Base-by-base conservation (phyloP, 257 asterid species). In the Jacaranda mimosifolia region DNA sequence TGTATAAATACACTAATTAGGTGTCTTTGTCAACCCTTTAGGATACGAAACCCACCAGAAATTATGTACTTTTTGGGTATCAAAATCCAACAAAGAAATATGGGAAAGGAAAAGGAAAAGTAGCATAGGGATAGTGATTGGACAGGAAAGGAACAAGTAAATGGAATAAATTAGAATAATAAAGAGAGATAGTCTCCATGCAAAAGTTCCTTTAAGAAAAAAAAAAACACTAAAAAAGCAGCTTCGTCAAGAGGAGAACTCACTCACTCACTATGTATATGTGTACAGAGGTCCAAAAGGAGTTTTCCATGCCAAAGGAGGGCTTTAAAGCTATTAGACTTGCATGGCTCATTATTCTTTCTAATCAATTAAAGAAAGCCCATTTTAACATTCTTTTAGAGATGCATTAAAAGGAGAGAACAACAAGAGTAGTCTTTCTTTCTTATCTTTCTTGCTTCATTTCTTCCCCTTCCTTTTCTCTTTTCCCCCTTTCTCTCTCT, bases 331-430 rank as follows among this genome's bases (percentile, higher is more conserved):
- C 36, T 17, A 45, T 52, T 85, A 82, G 82, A 85, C 86, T 83
- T 92, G 89, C 92, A 90, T 88, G 88, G 83, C 83, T 86, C 80
- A 67, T 12, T 52, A 52, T 78, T 69, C 79, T 69, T 79, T 80
- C 78, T 59, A 77, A 77, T 87, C 85, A 68, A 84, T 66, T 82
- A 85, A 88, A 90, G 83, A 86, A 86, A 82, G 67, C 82, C 78
- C 81, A 80, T 83, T 88, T 93, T 87, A 77, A 80, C 80, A 58
- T 79, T 72, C 90, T 91, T 26, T 81, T 85, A 78, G 80, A 79
- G 80, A 60, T 89, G 84, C 97, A 87, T 91, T 84, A 90, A 93
- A 91, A 93, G 97, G 49, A 80, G 94, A 82, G 91, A 70, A 77
- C 76, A 63, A 81, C 87, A 83, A 80, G 78, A 70, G 75, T 77